Evolutionary conservation across 2,329 filamentous ascomycete species (phyloP), one percentile per base, ranked within the genome.

Genomic region (Cercospora berteroae): DNA sequence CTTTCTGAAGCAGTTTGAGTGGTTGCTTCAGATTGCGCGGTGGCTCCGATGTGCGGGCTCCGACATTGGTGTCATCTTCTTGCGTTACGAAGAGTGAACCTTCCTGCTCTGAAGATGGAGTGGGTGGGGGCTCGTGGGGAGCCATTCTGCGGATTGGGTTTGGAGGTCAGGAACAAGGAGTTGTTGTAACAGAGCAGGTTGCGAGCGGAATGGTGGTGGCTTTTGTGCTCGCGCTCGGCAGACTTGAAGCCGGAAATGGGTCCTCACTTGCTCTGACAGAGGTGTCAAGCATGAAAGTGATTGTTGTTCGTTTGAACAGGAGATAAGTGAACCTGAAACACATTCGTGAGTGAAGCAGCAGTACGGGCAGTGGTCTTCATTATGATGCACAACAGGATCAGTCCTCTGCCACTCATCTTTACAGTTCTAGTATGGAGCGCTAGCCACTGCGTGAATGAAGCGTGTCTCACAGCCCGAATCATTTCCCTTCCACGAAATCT

Each of bases 401-500:
- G n/a, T n/a, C n/a, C n/a, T n/a, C n/a, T n/a, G n/a, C n/a, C n/a
- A n/a, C n/a, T n/a, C n/a, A n/a, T n/a, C n/a, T n/a, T n/a, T n/a
- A n/a, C n/a, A n/a, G 6, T 25, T 1, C 50, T 64, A 81, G 69
- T 81, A 82, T 8, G 80, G 80, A 50, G 78, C 73, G 48, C 72
- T 71, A 18, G 55, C 67, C 18, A 80, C 80, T 55, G 79, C 80
- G 65, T 81, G 79, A 29, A 82, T 70, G 73, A 76, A 81, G 6
- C 78, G 79, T 52, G 68, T 70, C 16, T 63, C 70, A 63, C 80
- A 82, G n/a, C 72, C 75, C 27, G 66, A 60, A 63, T 71, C 77
- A 42, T 71, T 74, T 4, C 79, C 79, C 69, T 78, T 79, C 78
- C 78, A 82, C 33, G 71, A 76, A 39, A 79, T 74, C 77, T 79